A percentile compares a stretch with the other conserved stretches of the same genome.
Conservation (phyloP, 208 protist genomes). For the Angomonas desouzai region DNA sequence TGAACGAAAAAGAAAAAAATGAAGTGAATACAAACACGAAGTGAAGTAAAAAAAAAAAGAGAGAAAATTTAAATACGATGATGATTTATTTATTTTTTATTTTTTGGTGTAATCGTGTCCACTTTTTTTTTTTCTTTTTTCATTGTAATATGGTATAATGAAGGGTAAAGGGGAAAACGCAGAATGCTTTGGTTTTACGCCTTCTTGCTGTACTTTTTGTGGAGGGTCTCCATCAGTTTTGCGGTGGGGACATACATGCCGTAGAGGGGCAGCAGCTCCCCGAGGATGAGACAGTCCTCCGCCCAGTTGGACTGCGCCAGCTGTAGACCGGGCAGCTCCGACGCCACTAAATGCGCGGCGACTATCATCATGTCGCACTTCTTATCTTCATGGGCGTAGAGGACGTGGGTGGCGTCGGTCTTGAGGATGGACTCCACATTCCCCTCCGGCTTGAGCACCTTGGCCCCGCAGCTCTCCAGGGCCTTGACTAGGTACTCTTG, state of each 20-base stretch:
- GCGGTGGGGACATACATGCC: conserved; percentile 71
- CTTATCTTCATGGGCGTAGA: conserved; percentile 78
- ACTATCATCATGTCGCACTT: conserved; percentile 66
- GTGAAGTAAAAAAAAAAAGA: conserved; percentile 10
- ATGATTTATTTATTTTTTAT: too few species aligned
- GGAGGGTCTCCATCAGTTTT: conserved; percentile 79
- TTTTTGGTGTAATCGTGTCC: too few species aligned
- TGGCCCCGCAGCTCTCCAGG: conserved; percentile 60
- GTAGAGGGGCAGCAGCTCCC: conserved; percentile 63
- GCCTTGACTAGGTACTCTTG: conserved; percentile 27
- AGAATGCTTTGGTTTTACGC: background rate
- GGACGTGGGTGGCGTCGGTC: conserved; percentile 61
- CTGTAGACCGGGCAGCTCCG: conserved; percentile 51
- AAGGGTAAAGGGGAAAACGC: too few species aligned
- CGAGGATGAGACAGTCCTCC: conserved; percentile 83
- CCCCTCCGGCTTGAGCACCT: conserved; percentile 28
- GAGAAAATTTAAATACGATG: background rate
- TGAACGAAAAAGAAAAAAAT: conserved; percentile 10
- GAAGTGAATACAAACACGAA: background rate
- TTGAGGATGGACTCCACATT: conserved; percentile 38
- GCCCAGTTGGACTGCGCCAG: conserved; percentile 69
- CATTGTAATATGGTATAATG: too few species aligned
- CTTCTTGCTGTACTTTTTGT: conserved; percentile 64
- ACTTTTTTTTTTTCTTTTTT: conserved; percentile 9
- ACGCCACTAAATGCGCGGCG: conserved; percentile 43